These are phyloP conservation scores for Fusarium oxysporum DNA, from an alignment of 2,329 filamentous ascomycete species.

Conservation along the genomic window DNA sequence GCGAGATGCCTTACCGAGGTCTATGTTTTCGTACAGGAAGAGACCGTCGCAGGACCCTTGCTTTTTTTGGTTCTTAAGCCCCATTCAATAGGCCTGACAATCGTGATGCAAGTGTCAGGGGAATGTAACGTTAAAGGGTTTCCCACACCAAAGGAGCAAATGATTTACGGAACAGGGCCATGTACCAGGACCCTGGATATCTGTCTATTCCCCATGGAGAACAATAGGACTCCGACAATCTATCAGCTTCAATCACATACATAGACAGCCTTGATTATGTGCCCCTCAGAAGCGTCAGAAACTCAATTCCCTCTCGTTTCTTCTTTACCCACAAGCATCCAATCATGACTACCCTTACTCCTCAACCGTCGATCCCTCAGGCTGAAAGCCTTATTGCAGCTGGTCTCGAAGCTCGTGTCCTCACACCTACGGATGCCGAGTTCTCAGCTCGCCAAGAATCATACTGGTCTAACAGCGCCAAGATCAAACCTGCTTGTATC, in stretches of 20 bases:
- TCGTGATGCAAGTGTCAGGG: background rate
- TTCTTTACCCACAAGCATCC: background rate
- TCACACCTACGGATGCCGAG: constrained; percentile 16
- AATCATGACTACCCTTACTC: constrained; percentile 12
- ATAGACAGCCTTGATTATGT: background rate
- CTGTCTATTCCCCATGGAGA: background rate
- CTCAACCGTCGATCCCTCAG: background rate
- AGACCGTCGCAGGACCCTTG: background rate
- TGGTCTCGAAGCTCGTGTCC: constrained; percentile 17
- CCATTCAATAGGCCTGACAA: background rate
- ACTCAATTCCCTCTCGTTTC: background rate
- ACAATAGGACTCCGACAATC: background rate
- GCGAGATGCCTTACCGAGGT: background rate
- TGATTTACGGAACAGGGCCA: background rate
- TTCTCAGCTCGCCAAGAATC: constrained; percentile 30
- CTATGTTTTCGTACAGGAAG: background rate
- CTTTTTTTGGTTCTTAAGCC: background rate
- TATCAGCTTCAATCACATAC: background rate
- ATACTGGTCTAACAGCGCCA: constrained; percentile 36
- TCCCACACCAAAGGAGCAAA: background rate
- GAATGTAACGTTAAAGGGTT: background rate
- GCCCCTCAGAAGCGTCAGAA: background rate
- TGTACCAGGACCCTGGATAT: background rate
- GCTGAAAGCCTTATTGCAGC: constrained; percentile 15
- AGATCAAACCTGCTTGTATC: constrained; percentile 29